phyloP scores from a whole-genome alignment of 495 filamentous ascomycete species.

The Monascus purpureus region DNA sequence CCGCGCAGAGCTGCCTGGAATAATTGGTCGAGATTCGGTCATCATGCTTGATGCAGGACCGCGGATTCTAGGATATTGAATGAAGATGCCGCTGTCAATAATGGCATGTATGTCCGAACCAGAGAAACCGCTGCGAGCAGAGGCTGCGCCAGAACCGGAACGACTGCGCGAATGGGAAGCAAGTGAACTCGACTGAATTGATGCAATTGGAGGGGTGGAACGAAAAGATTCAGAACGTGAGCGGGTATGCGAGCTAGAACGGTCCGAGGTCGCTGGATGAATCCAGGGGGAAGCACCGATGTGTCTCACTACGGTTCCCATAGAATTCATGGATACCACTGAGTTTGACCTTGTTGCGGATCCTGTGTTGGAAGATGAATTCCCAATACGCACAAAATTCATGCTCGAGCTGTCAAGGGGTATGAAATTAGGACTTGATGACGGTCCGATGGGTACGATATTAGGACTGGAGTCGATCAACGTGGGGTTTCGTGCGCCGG shows the following conservation, averaged over 20 bases:
- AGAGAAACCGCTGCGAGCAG: slow-evolving; percentile 22
- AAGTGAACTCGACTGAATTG: slow-evolving; percentile 17
- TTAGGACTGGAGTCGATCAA: slow-evolving; percentile 27
- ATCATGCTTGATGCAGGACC: slow-evolving; percentile 33
- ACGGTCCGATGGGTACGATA: slow-evolving; percentile 25
- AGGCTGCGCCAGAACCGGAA: slow-evolving; percentile 25
- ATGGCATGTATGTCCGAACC: slow-evolving; percentile 23
- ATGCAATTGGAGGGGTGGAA: slow-evolving; percentile 24
- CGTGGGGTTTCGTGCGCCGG: slow-evolving; percentile 5
- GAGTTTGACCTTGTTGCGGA: slow-evolving; percentile 28
- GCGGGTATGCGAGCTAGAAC: slow-evolving; percentile 19
- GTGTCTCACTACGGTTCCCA: slow-evolving; percentile 35
- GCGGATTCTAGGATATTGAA: slow-evolving; percentile 36
- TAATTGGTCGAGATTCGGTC: slow-evolving; percentile 21
- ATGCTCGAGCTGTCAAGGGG: slow-evolving; percentile 29
- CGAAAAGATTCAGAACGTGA: slow-evolving; percentile 26
- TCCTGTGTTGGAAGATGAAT: slow-evolving; percentile 20
- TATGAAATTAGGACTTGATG: slow-evolving; percentile 33
- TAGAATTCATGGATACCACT: slow-evolving; percentile 31
- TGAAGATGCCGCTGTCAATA: slow-evolving; percentile 26
- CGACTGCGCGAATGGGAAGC: slow-evolving; percentile 16
- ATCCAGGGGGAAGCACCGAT: slow-evolving; percentile 23
- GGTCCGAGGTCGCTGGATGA: slow-evolving; percentile 21
- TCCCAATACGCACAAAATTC: slow-evolving; percentile 22
- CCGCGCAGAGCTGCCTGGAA: slow-evolving; percentile 8